Evolutionary conservation across 2,329 filamentous ascomycete genomes (phyloP), one percentile per base, ranked within the genome.

Genomic region (Aspergillus texensis): DNA sequence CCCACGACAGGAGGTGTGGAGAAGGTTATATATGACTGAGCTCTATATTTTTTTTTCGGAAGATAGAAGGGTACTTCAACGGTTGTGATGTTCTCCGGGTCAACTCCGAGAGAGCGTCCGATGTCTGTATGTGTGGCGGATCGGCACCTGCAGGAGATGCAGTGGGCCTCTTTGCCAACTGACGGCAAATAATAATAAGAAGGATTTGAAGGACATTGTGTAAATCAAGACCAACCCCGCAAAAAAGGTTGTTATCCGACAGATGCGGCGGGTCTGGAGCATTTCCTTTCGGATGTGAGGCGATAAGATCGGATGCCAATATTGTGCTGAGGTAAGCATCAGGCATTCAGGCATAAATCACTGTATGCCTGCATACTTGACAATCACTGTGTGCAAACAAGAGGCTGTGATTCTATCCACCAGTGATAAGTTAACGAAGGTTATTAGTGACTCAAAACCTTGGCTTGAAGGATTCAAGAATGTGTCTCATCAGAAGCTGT

Each of bases 51-150:
- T 26, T 39, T 26, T 11, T 55, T 55, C 52, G 52, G 52, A 55
- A 55, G 52, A 55, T 39, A 39, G 52, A 26, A 36, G 9, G 32
- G n/a, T 11, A 34, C 50, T 54, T 36, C 19, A 36, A 54, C n/a
- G 14, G 14, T 39, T 62, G 32, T 6, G 39, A 57, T n/a, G 34
- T 58, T 58, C 43, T 56, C 55, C 62, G 62, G 58, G 50, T 43
- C 60, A 50, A 66, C 63, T 66, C 66, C 66, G 68, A 68, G 57
- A 24, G 57, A 43, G 41, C 41, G 50, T 48, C 62, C 62, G 58
- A 68, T 68, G 62, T 46, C 57, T 46, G 53, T 12, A 60, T 34
- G n/a, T 24, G 16, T 58, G 57, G 21, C 63, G 46, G 45, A 58
- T 65, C 63, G 57, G 60, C 45, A 65, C 32, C 32, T 32, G 46